A percentile compares a stretch with the other conserved stretches of the same genome.
phyloP scores from a whole-genome alignment of 257 asterid genomes.

The Solanum chmielewskii region DNA sequence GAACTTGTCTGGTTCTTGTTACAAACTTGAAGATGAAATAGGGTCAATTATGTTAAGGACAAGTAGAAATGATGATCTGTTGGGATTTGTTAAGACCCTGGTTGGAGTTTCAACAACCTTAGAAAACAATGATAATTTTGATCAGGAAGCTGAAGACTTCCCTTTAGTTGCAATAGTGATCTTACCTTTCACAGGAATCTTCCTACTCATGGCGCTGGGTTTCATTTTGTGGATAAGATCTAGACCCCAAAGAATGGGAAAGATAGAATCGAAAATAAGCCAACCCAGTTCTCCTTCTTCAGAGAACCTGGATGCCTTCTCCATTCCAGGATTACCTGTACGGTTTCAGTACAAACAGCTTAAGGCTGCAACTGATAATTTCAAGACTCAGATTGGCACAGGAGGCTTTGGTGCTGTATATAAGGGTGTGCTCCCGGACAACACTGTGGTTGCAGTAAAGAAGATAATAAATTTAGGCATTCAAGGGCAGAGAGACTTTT shows the following conservation, averaged over 20 bases:
- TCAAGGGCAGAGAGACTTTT: slow-evolving; percentile 57
- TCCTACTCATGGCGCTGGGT: slow-evolving; percentile 16
- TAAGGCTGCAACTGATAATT: slow-evolving; percentile 42
- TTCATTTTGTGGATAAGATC: slow-evolving; percentile 18
- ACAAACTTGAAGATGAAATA: slow-evolving; percentile 25
- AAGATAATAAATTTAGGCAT: slow-evolving; percentile 34
- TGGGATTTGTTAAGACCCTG: slow-evolving; percentile 38
- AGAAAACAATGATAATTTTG: background rate
- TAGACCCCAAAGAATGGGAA: slow-evolving; percentile 6
- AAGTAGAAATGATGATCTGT: slow-evolving; percentile 6
- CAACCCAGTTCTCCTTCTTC: slow-evolving; percentile 5
- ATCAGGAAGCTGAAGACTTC: slow-evolving; percentile 7
- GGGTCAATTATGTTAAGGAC: slow-evolving; percentile 42
- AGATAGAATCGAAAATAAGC: background rate
- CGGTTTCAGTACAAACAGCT: slow-evolving; percentile 47
- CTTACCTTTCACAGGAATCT: slow-evolving; percentile 36
- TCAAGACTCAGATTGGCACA: slow-evolving; percentile 51
- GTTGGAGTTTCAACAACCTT: slow-evolving; percentile 5
- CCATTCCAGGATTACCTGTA: slow-evolving; percentile 55
- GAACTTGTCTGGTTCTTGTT: slow-evolving; percentile 52
- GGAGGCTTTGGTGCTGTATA: slow-evolving; percentile 75
- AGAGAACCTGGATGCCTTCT: slow-evolving; percentile 27
- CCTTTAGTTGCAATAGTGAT: slow-evolving; percentile 40
- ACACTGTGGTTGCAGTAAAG: slow-evolving; percentile 58
- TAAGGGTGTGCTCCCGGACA: slow-evolving; percentile 50